phyloP scores from a whole-genome alignment of 2,329 filamentous ascomycete genomes.

The Colletotrichum sojae region DNA sequence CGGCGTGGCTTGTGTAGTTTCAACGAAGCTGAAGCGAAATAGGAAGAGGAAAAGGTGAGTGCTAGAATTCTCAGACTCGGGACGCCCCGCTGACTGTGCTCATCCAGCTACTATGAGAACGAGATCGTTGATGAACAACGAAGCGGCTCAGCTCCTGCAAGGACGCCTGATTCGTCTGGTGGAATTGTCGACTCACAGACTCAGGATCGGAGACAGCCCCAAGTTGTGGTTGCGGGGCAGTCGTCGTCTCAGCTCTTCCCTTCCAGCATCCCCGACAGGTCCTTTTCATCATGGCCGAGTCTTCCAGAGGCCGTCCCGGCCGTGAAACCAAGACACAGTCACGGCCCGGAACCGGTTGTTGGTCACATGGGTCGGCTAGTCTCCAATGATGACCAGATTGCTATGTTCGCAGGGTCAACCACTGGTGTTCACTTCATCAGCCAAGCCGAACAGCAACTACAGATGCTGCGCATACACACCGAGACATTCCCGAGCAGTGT shows the following conservation, averaged over 20 bases:
- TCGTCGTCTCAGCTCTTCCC: neutral
- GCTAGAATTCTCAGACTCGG: no score
- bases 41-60: constrained; percentile 38
- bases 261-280: neutral
- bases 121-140: constrained; percentile 22
- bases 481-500: constrained; percentile 45
- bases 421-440: constrained; percentile 48
- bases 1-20: constrained; percentile 24
- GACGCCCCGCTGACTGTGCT: neutral
- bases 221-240: neutral
- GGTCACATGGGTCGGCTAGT: constrained; percentile 47
- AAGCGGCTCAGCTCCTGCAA: constrained; percentile 1
- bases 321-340: neutral
- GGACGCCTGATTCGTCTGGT: neutral
- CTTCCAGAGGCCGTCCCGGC: neutral
- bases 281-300: constrained; percentile 6
- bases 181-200: neutral
- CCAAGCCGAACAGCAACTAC: constrained; percentile 46
- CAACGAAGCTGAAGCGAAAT: constrained; percentile 36
- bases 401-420: constrained; percentile 46
- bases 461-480: constrained; percentile 43
- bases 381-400: constrained; percentile 41
- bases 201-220: neutral
- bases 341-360: constrained; percentile 40
- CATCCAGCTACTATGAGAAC: constrained; percentile 31